phyloP scores from a whole-genome alignment of 495 filamentous ascomycete species.

The Hypoxylon perforatum region DNA sequence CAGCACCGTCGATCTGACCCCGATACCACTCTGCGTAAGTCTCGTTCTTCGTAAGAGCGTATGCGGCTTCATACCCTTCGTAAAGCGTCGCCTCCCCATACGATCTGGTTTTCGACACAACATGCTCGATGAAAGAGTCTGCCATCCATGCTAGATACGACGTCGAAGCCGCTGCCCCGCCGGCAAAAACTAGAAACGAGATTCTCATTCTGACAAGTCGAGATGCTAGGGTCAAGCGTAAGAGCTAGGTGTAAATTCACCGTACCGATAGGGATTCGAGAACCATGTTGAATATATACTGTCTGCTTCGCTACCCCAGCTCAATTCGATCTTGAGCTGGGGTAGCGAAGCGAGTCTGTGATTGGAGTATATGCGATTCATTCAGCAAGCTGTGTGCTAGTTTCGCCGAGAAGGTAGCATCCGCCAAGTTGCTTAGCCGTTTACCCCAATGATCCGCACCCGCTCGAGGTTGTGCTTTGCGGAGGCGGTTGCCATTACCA shows the following conservation, averaged over 20 bases:
- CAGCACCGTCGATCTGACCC: conserved; percentile 50
- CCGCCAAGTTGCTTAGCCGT: conserved; percentile 15
- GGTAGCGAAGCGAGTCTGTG: neutral
- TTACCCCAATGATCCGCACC: conserved; percentile 1
- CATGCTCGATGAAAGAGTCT: conserved; percentile 60
- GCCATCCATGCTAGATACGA: conserved; percentile 58
- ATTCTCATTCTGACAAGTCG: conserved; percentile 16
- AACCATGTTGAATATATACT: neutral
- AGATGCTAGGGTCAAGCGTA: neutral
- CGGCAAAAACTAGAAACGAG: conserved; percentile 24
- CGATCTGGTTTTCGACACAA: conserved; percentile 48
- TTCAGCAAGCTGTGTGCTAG: neutral
- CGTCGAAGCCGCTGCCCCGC: conserved; percentile 22
- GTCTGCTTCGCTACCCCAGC: neutral
- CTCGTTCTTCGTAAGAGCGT: conserved; percentile 45
- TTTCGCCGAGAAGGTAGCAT: conserved; percentile 13
- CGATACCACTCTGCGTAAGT: conserved; percentile 49
- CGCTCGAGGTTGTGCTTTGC: neutral
- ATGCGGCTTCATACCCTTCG: conserved; percentile 51
- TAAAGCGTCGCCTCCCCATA: conserved; percentile 56
- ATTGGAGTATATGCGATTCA: neutral
- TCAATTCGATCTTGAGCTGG: neutral
- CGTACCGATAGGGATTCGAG: neutral
- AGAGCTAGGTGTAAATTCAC: neutral
- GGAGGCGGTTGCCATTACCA: neutral